Evolutionary conservation across 108 stramenopile genomes (phyloP).

Genomic region (Skeletonema costatum): DNA sequence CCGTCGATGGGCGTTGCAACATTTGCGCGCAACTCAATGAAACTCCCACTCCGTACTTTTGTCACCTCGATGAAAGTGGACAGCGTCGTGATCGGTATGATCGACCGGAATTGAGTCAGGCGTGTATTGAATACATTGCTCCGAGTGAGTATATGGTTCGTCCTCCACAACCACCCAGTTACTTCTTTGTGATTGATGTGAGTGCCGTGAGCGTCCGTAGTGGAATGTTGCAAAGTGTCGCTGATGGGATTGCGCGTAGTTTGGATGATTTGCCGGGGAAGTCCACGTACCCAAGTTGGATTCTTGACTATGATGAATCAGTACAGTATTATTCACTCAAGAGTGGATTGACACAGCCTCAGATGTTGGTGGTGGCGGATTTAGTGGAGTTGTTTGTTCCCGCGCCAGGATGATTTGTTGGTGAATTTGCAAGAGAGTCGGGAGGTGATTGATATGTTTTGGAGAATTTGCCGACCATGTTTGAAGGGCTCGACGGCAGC

Average conservation of each 20-base stretch:
- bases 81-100: constrained; percentile 86
- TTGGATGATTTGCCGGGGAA: constrained; percentile 93
- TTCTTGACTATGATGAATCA: constrained; percentile 94
- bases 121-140: constrained; percentile 92
- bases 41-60: constrained; percentile 92
- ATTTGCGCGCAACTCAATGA: constrained; percentile 96
- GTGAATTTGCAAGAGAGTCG: constrained; percentile 93
- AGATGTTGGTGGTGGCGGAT: constrained; percentile 96
- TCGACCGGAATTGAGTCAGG: constrained; percentile 91
- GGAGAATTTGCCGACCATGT: constrained; percentile 94
- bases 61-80: constrained; percentile 92
- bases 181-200: constrained; percentile 97
- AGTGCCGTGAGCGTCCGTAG: constrained; percentile 81
- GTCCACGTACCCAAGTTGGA: constrained; percentile 87
- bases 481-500: constrained; percentile 62
- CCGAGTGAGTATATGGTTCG: constrained; percentile 99
- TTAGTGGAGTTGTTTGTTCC: constrained; percentile 95
- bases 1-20: constrained; percentile 97
- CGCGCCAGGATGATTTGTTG: constrained; percentile 93
- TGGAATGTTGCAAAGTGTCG: constrained; percentile 86
- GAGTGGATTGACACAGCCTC: constrained; percentile 79
- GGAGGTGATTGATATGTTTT: constrained; percentile 89
- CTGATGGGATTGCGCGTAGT: constrained; percentile 78
- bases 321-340: constrained; percentile 97
- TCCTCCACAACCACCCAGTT: constrained; percentile 96